Conservation (phyloP, 1,284 basidiomycete genomes). For the Sanghuangporus baumii region DNA sequence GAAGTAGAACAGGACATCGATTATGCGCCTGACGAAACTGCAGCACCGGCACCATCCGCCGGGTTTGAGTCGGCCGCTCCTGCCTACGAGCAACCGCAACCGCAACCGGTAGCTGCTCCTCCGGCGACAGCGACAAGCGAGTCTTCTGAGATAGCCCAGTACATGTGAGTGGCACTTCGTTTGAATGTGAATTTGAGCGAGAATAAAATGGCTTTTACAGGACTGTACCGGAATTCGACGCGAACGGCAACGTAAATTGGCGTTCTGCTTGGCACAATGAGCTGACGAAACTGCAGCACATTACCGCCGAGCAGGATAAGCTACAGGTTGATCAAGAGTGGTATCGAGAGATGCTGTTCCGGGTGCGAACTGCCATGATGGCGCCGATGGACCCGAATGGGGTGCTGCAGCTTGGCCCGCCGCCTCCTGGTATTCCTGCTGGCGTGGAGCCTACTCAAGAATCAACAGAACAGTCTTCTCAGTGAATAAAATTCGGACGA, state of each 20-base stretch:
- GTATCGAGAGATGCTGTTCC: constrained; percentile 76
- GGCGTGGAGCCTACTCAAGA: constrained; percentile 9
- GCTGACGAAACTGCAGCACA: constrained; percentile 60
- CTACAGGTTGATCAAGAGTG: constrained; percentile 71
- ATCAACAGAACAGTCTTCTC: constrained; percentile 26
- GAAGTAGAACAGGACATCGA: constrained; percentile 39
- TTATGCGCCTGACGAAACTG: constrained; percentile 37
- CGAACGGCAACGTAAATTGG: constrained; percentile 75
- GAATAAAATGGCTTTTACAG: not conserved
- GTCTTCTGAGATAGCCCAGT: not conserved
- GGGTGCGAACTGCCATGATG: constrained; percentile 64
- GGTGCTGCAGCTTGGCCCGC: constrained; percentile 12
- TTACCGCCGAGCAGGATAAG: constrained; percentile 75
- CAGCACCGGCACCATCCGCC: not conserved
- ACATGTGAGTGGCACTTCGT: not conserved
- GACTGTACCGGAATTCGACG: constrained; percentile 59
- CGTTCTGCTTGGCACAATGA: constrained; percentile 72
- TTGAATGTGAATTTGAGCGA: not conserved
- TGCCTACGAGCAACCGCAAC: constrained; percentile 8
- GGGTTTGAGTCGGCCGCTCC: not conserved
- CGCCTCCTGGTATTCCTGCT: constrained; percentile 30
- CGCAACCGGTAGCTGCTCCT: not conserved
- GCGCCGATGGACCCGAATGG: constrained; percentile 28
- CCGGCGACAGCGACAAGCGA: not conserved
- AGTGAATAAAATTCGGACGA: not conserved